Percentiles rank a stretch among this genome's conserved stretches.
These are phyloP conservation scores for Lactifluus piperatus DNA, from an alignment of 768 basidiomycete species.

Conservation along the genomic window DNA sequence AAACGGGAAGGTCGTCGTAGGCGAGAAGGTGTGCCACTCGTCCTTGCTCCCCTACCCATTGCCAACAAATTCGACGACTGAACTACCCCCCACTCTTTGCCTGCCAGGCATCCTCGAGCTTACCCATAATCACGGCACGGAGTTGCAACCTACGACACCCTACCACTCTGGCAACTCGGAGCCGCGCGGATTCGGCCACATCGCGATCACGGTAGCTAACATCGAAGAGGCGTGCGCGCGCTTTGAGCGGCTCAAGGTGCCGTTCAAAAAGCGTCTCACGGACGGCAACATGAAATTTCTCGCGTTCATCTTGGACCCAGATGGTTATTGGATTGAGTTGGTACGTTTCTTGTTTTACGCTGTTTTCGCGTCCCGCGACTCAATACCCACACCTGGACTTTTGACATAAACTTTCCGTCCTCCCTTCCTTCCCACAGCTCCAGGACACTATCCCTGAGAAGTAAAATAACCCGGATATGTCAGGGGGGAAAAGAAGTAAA, in stretches of 20 bases:
- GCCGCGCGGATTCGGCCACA: conserved; percentile 79
- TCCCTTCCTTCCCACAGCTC: not conserved
- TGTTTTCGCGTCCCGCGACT: not conserved
- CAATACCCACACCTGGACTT: too few relatives aligned
- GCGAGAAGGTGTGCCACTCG: conserved; percentile 50
- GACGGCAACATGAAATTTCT: conserved; percentile 85
- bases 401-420: not conserved
- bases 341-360: conserved; percentile 2
- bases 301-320: conserved; percentile 80
- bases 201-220: conserved; percentile 77
- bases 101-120: conserved; percentile 66
- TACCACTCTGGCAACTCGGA: conserved; percentile 85
- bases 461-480: not conserved
- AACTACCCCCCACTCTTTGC: not conserved
- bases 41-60: not conserved
- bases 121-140: conserved; percentile 87
- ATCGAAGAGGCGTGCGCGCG: conserved; percentile 76
- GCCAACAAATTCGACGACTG: not conserved
- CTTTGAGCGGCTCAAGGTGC: conserved; percentile 71
- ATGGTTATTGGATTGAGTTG: conserved; percentile 36
- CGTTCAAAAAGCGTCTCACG: conserved; percentile 78
- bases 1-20: conserved; percentile 39
- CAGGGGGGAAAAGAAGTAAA: too few relatives aligned
- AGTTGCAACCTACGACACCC: conserved; percentile 72
- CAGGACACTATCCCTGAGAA: not conserved